Evolutionary conservation across 2,329 filamentous ascomycete genomes (phyloP), one percentile per base, ranked within the genome.

Genomic region (Phaeosphaeriaceae sp.): DNA sequence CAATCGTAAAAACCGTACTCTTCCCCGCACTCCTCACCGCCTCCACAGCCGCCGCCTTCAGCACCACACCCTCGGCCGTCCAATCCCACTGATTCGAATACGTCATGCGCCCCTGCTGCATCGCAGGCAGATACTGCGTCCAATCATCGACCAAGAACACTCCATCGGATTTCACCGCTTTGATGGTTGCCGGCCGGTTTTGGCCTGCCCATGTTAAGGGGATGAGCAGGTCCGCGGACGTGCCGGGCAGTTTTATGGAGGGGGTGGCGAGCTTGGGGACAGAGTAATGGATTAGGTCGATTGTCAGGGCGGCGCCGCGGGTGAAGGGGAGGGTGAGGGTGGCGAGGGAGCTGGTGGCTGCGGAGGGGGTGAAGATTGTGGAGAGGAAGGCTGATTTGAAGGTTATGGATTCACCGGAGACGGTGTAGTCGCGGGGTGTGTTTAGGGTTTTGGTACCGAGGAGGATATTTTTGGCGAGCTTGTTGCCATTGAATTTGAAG

Each of bases 401-500:
- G 0, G 77, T 79, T 12, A 86, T 74, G 9, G 42, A 54, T 1
- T 75, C 68, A 2, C 67, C 71, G 0, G 74, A 70, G n/a, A 80
- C 68, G 5, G 74, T 68, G 62, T 84, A 85, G 48, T 85, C 80
- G 1, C 66, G 68, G 2, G 67, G 68, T 15, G 63, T 40, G 0
- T 55, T 56, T 1, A 83, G 68, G 6, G 65, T 51, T 20, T 61
- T 76, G 33, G 67, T 68, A 4, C 69, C 70, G 6, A 61, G 48
- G 17, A 63, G 74, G 28, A 68, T 65, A 17, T 58, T 64, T 1
- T 72, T 40, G 18, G 11, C 74, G 4, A 85, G 65, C 0, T 73
- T 77, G 60, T 85, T 85, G 4, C 80, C 81, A 54, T 85, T 83
- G 45, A 85, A 74, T 6, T 77, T 54, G 58, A 82, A 83, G 0